Evolutionary conservation across 1,284 basidiomycete genomes (phyloP), one percentile per base, ranked within the genome.

Genomic region (Ceratobasidium sp.): DNA sequence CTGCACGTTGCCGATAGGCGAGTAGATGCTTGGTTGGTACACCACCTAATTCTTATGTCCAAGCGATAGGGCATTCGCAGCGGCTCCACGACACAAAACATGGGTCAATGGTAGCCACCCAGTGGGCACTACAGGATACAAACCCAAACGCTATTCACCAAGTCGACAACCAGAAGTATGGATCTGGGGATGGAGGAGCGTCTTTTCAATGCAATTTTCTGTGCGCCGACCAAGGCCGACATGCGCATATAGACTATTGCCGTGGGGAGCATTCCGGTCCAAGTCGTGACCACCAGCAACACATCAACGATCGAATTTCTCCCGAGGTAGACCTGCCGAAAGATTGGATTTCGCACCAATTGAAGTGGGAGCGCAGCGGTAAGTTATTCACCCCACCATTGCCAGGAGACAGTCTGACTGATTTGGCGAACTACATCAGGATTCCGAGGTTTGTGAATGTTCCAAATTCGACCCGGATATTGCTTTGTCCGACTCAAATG

Each of bases 191-290:
- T 66, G 85, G 88, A 56, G 88, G 89, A 11, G 88, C 88, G 1
- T 89, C 88, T 0, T 88, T 89, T 86, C 83, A 90, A 81, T 90
- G 88, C 78, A 87, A 84, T 61, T 81, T 89, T 9, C 79, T 88
- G 27, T 90, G 89, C 75, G 82, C 83, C 1, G 81, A 84, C 9
- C 82, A 89, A 80, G 88, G 87, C 0, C 76, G 84, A 27, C 88
- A 90, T 66, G 81, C 82, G 0, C 89, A 90, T 77, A 80, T 90
- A 37, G 88, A 87, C 77, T 87, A 86, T 76, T 90, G 89, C 77
- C 84, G 86, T 0, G 81, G 31, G 16, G 0, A 84, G 0, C 77
- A 81, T 22, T n/a, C n/a, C n/a, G n/a, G n/a, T n/a, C n/a, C n/a
- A n/a, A n/a, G n/a, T n/a, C 77, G 80, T 22, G 80, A 77, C 4